Percentiles rank a stretch among this genome's conserved stretches.
These are phyloP conservation scores for Lasiodiplodia citricola DNA, from an alignment of 2,329 filamentous ascomycete genomes.

Conservation along the genomic window DNA sequence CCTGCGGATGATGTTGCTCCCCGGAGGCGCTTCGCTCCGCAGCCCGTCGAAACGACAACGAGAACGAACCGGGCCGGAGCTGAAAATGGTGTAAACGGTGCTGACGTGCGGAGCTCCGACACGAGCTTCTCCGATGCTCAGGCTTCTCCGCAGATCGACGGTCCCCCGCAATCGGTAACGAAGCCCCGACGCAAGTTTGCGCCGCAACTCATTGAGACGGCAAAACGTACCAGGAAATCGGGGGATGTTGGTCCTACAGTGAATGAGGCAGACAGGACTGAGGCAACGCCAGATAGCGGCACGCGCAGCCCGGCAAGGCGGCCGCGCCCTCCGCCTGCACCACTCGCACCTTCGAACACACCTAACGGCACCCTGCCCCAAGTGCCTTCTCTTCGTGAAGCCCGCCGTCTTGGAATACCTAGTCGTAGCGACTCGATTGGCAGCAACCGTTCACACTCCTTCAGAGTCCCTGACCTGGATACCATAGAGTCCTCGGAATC, in stretches of 20 bases:
- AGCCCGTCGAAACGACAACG: conserved; percentile 38
- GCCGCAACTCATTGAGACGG: conserved; percentile 82
- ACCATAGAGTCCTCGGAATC: conserved; percentile 67
- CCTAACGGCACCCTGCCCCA: conserved; percentile 38
- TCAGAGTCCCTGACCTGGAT: conserved; percentile 65
- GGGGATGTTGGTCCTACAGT: conserved; percentile 69
- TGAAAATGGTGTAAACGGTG: conserved; percentile 4
- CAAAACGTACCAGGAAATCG: conserved; percentile 70
- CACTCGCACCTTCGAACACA: conserved; percentile 46
- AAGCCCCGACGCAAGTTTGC: conserved; percentile 62
- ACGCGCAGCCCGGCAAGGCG: conserved; percentile 34
- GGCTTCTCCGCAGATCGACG: conserved; percentile 27
- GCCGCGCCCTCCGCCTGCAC: conserved; percentile 60
- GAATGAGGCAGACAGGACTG: conserved; percentile 71
- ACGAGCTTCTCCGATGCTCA: conserved; percentile 20
- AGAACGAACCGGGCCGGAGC: conserved; percentile 32
- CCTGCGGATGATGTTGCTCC: conserved; percentile 17
- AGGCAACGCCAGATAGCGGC: conserved; percentile 63
- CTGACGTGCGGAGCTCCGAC: conserved; percentile 2
- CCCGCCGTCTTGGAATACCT: conserved; percentile 41
- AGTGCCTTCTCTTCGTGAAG: conserved; percentile 43
- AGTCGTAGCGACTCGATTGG: conserved; percentile 41
- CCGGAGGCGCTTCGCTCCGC: conserved; percentile 35
- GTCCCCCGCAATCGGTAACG: conserved; percentile 32
- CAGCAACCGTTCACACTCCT: conserved; percentile 57